phyloP scores from a whole-genome alignment of 2,329 filamentous ascomycete species.

The Cryphonectria nitschkei region DNA sequence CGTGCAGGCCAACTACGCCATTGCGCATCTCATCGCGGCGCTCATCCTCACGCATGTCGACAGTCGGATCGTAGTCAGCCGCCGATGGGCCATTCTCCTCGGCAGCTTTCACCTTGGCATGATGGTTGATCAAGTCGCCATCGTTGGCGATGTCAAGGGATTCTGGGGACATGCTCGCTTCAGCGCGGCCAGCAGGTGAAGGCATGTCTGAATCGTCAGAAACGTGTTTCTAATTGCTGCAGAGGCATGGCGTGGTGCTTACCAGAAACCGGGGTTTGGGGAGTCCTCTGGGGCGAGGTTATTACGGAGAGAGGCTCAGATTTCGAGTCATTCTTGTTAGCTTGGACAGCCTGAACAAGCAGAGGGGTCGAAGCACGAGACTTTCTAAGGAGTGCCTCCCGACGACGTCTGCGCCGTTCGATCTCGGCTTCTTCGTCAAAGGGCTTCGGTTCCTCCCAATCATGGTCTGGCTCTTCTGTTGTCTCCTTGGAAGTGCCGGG shows the following conservation, averaged over 20 bases:
- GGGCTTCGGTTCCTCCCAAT: constrained; percentile 60
- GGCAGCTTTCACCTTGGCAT: constrained; percentile 46
- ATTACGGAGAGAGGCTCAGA: constrained; percentile 55
- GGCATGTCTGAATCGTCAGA: constrained; percentile 30
- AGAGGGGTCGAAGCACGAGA: constrained; percentile 75
- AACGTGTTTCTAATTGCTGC: background rate
- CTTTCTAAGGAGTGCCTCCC: constrained; percentile 85
- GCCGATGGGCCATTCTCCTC: constrained; percentile 81
- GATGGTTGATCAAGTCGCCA: constrained; percentile 66
- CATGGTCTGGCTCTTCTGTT: constrained; percentile 35
- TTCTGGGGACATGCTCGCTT: constrained; percentile 57
- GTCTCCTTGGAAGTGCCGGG: constrained; percentile 16
- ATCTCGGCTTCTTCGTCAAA: constrained; percentile 82
- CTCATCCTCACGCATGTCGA: constrained; percentile 85
- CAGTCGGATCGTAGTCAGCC: constrained; percentile 87
- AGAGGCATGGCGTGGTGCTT: constrained; percentile 33
- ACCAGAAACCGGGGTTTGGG: constrained; percentile 53
- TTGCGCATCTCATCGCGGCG: constrained; percentile 69
- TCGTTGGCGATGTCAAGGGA: constrained; percentile 69
- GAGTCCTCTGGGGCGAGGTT: constrained; percentile 45
- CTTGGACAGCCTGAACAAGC: constrained; percentile 73
- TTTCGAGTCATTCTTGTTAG: constrained; percentile 59
- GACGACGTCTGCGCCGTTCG: constrained; percentile 80
- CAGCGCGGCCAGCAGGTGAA: constrained; percentile 43
- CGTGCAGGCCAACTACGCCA: constrained; percentile 56